These are phyloP conservation scores for Aulographum hederae DNA, from an alignment of 2,329 filamentous ascomycete species.

Conservation along the genomic window DNA sequence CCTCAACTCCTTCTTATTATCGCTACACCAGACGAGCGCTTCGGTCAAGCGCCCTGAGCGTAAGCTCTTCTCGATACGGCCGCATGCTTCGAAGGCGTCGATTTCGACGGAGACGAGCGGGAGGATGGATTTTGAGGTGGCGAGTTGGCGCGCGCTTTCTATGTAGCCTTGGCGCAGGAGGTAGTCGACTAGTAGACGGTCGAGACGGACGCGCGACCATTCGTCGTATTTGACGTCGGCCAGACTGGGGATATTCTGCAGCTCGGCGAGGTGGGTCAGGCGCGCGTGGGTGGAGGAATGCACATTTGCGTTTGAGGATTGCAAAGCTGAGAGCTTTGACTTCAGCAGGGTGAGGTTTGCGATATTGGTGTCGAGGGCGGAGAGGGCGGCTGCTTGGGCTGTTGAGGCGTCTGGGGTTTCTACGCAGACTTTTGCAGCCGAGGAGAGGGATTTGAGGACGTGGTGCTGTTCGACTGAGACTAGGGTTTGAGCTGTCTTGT, in stretches of 20 bases:
- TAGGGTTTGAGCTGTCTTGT: constrained; percentile 64
- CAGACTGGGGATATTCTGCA: constrained; percentile 63
- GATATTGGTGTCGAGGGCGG: constrained; percentile 70
- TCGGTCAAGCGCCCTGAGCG: constrained; percentile 45
- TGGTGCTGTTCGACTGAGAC: constrained; percentile 53
- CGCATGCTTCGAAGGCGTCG: constrained; percentile 70
- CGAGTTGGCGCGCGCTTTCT: constrained; percentile 57
- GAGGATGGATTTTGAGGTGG: constrained; percentile 55
- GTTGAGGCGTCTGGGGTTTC: not conserved
- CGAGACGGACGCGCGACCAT: constrained; percentile 68
- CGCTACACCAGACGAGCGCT: constrained; percentile 75
- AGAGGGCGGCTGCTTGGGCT: constrained; percentile 41
- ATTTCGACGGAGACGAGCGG: constrained; percentile 76
- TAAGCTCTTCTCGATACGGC: constrained; percentile 57
- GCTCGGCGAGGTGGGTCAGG: constrained; percentile 60
- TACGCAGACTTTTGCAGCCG: constrained; percentile 39
- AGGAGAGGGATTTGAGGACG: constrained; percentile 38
- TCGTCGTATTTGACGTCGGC: constrained; percentile 86
- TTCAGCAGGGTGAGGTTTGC: constrained; percentile 70
- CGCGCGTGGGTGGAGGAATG: constrained; percentile 29
- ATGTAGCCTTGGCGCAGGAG: constrained; percentile 69
- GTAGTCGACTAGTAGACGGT: constrained; percentile 83
- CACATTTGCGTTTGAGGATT: constrained; percentile 32
- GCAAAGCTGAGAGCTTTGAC: constrained; percentile 60
- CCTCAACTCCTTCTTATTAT: constrained; percentile 71